Conservation (phyloP, 495 filamentous ascomycete species). For the Hypoxylon rickii region DNA sequence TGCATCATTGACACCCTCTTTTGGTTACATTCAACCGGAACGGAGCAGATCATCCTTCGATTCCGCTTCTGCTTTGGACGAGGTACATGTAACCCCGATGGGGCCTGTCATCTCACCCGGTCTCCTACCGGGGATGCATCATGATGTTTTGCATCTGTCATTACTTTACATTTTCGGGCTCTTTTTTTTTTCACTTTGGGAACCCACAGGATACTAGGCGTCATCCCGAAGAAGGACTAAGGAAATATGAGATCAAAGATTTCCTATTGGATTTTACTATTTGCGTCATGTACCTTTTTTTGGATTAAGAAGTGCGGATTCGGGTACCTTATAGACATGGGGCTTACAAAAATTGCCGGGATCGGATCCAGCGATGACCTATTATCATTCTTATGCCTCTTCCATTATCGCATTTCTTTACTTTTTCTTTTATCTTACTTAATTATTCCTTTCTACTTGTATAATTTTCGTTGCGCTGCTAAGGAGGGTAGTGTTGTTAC, state of each 20-base stretch:
- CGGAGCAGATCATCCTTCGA: slow-evolving; percentile 13
- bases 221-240: slow-evolving; percentile 10
- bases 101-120: slow-evolving; percentile 13
- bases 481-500: no score
- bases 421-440: slow-evolving; percentile 2
- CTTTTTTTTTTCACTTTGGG: not conserved
- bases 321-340: slow-evolving; percentile 31
- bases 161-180: slow-evolving; percentile 22
- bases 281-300: slow-evolving; percentile 20
- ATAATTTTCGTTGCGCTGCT: slow-evolving; percentile 11
- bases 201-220: slow-evolving; percentile 11
- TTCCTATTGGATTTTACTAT: not conserved
- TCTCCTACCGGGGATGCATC: slow-evolving; percentile 11
- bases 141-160: slow-evolving; percentile 36
- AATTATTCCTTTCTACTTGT: slow-evolving; percentile 26
- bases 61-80: slow-evolving; percentile 26
- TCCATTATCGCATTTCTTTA: slow-evolving; percentile 3
- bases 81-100: slow-evolving; percentile 21
- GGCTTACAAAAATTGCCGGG: slow-evolving; percentile 23
- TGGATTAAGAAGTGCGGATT: slow-evolving; percentile 2
- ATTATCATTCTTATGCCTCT: slow-evolving; percentile 1
- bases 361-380: slow-evolving; percentile 32
- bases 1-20: slow-evolving; percentile 32
- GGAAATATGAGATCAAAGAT: slow-evolving; percentile 6
- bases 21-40: slow-evolving; percentile 33